Conservation (phyloP, 2,329 filamentous ascomycete genomes). For the Magnaporthiopsis poae region DNA sequence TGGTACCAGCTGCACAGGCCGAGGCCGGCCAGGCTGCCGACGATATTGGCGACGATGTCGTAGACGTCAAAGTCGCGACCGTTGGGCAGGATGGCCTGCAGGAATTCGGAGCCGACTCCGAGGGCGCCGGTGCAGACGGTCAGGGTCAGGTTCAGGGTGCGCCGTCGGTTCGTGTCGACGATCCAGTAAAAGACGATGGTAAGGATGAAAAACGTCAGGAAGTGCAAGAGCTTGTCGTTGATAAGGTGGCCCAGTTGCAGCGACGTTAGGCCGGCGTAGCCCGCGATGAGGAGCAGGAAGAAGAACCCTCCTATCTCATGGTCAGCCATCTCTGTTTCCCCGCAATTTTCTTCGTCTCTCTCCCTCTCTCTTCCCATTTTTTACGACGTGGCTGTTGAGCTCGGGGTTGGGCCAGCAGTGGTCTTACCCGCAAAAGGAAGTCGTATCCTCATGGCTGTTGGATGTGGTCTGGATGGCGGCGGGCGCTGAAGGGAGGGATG, state of each 20-base stretch:
- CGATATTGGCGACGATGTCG: conserved; percentile 79
- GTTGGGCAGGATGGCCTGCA: conserved; percentile 67
- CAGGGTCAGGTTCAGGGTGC: conserved; percentile 74
- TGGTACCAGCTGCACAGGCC: conserved; percentile 84
- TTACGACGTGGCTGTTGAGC: neutral
- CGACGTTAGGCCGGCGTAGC: conserved; percentile 67
- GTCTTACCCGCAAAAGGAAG: conserved; percentile 74
- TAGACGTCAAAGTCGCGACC: conserved; percentile 63
- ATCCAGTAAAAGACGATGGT: conserved; percentile 94
- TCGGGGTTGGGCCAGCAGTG: neutral
- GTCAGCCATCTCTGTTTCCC: neutral
- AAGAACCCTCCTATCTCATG: conserved; percentile 51
- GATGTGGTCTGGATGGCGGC: neutral
- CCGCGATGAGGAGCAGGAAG: conserved; percentile 62
- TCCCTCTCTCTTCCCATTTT: neutral
- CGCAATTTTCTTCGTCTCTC: neutral
- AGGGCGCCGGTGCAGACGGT: conserved; percentile 64
- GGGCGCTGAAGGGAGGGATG: neutral
- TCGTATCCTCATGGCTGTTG: conserved; percentile 64
- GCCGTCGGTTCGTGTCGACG: conserved; percentile 77
- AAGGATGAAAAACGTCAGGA: conserved; percentile 79
- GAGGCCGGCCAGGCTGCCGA: conserved; percentile 64
- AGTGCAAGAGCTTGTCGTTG: conserved; percentile 85
- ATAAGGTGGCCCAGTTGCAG: conserved; percentile 47
- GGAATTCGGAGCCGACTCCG: conserved; percentile 64